Conservation (phyloP, 768 basidiomycete genomes). For the Lepiota subincarnata region DNA sequence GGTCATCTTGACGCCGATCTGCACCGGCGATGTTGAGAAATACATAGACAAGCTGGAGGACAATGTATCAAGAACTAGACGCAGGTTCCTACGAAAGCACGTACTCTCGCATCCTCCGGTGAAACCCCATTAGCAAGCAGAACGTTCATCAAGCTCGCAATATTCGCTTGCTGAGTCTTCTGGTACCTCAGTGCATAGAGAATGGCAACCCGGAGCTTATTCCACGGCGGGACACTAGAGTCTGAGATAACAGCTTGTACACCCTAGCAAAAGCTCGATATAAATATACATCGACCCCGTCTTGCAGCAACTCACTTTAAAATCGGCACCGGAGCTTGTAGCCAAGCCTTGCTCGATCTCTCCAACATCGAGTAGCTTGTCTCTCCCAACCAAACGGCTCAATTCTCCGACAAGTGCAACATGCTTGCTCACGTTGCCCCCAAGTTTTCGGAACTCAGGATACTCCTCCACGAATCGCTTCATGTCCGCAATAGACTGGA, state of each 20-base stretch:
- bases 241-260: slow-evolving; percentile 79
- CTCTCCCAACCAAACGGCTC: slow-evolving; percentile 81
- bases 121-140: slow-evolving; percentile 72
- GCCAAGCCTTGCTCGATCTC: slow-evolving; percentile 97
- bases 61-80: slow-evolving; percentile 12
- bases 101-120: slow-evolving; percentile 70
- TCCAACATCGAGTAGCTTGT: slow-evolving; percentile 83
- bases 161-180: slow-evolving; percentile 79
- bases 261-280: slow-evolving; percentile 39
- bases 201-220: slow-evolving; percentile 88
- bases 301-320: slow-evolving; percentile 51
- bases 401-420: slow-evolving; percentile 96
- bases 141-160: slow-evolving; percentile 72
- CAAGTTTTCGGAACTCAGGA: slow-evolving; percentile 93
- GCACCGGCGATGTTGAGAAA: slow-evolving; percentile 90
- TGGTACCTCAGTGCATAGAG: slow-evolving; percentile 94
- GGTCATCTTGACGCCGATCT: slow-evolving; percentile 95
- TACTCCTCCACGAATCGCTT: slow-evolving; percentile 97
- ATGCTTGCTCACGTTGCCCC: slow-evolving; percentile 98
- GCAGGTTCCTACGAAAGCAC: slow-evolving; percentile 15
- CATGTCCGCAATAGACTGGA: slow-evolving; percentile 96
- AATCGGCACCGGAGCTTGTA: slow-evolving; percentile 85
- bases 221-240: slow-evolving; percentile 61
- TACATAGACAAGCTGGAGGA: slow-evolving; percentile 80
- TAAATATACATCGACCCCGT: background rate